Conservation (phyloP, 768 basidiomycete species). For the Kondoa subrosea region DNA sequence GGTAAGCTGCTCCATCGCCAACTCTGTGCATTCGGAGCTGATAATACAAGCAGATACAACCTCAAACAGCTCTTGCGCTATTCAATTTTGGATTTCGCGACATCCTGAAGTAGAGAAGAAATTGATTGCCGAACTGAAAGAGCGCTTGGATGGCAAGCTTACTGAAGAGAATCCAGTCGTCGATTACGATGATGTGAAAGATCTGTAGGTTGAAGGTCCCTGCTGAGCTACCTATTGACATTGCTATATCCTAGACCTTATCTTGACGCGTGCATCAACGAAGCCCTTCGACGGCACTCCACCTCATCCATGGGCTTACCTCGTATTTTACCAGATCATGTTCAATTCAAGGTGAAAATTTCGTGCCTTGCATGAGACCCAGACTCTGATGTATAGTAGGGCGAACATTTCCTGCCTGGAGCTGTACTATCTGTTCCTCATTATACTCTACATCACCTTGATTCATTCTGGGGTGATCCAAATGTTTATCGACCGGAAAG, state of each 20-base stretch:
- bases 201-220: too few relatives aligned
- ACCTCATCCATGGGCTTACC: slow-evolving; percentile 72
- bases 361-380: slow-evolving; percentile 49
- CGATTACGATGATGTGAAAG: slow-evolving; percentile 46
- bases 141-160: slow-evolving; percentile 29
- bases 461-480: slow-evolving; percentile 59
- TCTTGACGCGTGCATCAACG: slow-evolving; percentile 55
- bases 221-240: too few relatives aligned
- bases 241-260: slow-evolving; percentile 46
- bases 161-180: slow-evolving; percentile 34
- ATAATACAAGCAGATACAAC: slow-evolving; percentile 87
- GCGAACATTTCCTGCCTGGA: slow-evolving; percentile 8
- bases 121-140: slow-evolving; percentile 58
- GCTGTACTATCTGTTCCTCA: slow-evolving; percentile 56
- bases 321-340: slow-evolving; percentile 55
- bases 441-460: slow-evolving; percentile 64
- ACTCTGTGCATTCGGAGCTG: too few relatives aligned
- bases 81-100: slow-evolving; percentile 62
- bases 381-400: not conserved
- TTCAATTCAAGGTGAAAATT: slow-evolving; percentile 42
- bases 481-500: slow-evolving; percentile 63
- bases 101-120: slow-evolving; percentile 50
- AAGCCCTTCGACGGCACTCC: slow-evolving; percentile 66
- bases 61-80: slow-evolving; percentile 81
- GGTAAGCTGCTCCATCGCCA: too few relatives aligned